Percentiles rank a stretch among this genome's conserved stretches.
Conservation (phyloP, 768 basidiomycete species). For the Mycena indigotica region DNA sequence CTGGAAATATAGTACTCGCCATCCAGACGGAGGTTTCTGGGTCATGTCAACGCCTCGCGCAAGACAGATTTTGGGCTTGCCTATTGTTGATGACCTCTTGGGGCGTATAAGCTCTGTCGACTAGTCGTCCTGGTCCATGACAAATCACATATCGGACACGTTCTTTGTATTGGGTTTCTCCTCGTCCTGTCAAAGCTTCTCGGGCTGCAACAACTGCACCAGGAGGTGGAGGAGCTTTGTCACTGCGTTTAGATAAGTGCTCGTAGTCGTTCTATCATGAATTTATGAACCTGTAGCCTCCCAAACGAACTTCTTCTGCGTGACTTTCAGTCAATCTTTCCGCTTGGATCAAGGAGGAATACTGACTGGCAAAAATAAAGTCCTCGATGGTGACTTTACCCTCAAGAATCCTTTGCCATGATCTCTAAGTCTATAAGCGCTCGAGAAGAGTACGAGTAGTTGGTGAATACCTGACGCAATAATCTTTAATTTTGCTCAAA, state of each 20-base stretch:
- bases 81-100: slow-evolving; percentile 65
- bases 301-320: slow-evolving; percentile 82
- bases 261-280: too few relatives aligned
- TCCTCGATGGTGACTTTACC: slow-evolving; percentile 85
- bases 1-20: slow-evolving; percentile 84
- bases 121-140: slow-evolving; percentile 67
- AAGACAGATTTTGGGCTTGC: too few relatives aligned
- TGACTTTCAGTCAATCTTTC: background rate
- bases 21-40: slow-evolving; percentile 76
- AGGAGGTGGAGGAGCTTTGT: slow-evolving; percentile 85
- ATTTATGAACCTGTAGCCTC: slow-evolving; percentile 79
- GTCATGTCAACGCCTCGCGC: too few relatives aligned
- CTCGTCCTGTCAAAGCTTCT: slow-evolving; percentile 69
- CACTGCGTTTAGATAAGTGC: slow-evolving; percentile 64
- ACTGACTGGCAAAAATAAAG: slow-evolving; percentile 78
- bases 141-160: slow-evolving; percentile 90
- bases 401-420: slow-evolving; percentile 84
- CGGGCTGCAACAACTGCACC: slow-evolving; percentile 86
- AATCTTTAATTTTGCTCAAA: slow-evolving; percentile 85
- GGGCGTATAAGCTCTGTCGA: slow-evolving; percentile 76
- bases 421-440: slow-evolving; percentile 31
- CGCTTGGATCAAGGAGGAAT: background rate
- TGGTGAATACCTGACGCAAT: slow-evolving; percentile 52
- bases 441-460: background rate
- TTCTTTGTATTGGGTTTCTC: slow-evolving; percentile 91